Evolutionary conservation across 306 rosid species (phyloP).

Genomic region (Dalbergia cultrata): DNA sequence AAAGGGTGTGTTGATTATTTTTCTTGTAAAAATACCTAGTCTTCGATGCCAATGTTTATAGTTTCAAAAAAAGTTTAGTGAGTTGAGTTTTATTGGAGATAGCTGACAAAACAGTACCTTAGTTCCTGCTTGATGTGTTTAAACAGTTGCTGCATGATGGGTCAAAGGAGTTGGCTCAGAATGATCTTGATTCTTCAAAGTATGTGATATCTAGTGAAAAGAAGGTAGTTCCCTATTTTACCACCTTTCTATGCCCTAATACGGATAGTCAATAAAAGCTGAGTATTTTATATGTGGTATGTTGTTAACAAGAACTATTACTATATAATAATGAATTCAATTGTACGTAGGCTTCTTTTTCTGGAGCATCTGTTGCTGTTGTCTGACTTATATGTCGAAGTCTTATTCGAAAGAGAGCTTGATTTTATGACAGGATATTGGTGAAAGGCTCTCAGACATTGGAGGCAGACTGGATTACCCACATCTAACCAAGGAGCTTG

Average conservation of each 20-base stretch:
- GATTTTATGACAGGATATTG: constrained; percentile 68
- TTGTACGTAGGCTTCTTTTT: neutral
- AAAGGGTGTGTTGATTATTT: constrained; percentile 99
- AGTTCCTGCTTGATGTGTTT: constrained; percentile 39
- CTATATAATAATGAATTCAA: neutral
- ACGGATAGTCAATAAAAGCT: neutral
- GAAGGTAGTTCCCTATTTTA: constrained; percentile 62
- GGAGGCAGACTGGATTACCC: constrained; percentile 93
- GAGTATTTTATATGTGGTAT: constrained; percentile 35
- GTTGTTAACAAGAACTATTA: neutral
- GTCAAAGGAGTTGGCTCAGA: constrained; percentile 88
- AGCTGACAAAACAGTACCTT: constrained; percentile 39
- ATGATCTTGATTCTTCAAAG: constrained; percentile 65
- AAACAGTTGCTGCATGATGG: constrained; percentile 90
- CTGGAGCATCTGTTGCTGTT: constrained; percentile 8
- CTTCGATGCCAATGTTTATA: constrained; percentile 48
- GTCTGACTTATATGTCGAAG: constrained; percentile 3
- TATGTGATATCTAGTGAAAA: constrained; percentile 76
- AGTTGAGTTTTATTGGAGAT: constrained; percentile 47
- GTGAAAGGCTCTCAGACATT: constrained; percentile 84
- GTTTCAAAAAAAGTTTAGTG: constrained; percentile 43
- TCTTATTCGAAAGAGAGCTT: constrained; percentile 5
- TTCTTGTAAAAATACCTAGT: constrained; percentile 68
- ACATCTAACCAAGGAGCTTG: constrained; percentile 78
- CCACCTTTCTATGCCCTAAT: constrained; percentile 1